A percentile compares a stretch with the other conserved stretches of the same genome.
Evolutionary conservation across 2,329 filamentous ascomycete genomes (phyloP).

Genomic region (Pseudocercospora vitis): DNA sequence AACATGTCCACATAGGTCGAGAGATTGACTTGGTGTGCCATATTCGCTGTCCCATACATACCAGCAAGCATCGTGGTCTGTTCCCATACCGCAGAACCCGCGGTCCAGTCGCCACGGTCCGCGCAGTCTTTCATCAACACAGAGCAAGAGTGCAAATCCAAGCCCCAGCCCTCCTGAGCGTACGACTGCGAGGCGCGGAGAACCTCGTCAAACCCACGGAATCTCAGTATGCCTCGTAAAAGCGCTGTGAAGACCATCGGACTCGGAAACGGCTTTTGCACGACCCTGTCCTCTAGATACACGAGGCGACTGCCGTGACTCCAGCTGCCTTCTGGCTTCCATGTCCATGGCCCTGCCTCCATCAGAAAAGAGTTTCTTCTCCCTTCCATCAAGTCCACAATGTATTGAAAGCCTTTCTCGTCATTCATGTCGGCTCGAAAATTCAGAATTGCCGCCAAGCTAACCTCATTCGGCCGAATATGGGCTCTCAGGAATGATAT

Average conservation of each 20-base stretch:
- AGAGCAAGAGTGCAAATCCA: conserved; percentile 42
- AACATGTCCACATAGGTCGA: conserved; percentile 30
- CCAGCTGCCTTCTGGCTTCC: conserved; percentile 35
- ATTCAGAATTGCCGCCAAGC: conserved; percentile 43
- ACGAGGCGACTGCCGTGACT: conserved; percentile 35
- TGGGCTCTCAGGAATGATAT: conserved; percentile 36
- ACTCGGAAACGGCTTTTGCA: conserved; percentile 47
- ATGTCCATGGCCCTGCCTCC: conserved; percentile 35
- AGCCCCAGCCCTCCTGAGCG: conserved; percentile 48
- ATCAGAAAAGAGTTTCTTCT: conserved; percentile 37
- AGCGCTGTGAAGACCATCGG: conserved; percentile 47
- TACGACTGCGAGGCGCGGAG: conserved; percentile 45
- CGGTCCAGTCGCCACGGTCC: conserved; percentile 39
- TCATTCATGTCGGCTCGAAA: conserved; percentile 41
- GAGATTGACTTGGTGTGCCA: conserved; percentile 14
- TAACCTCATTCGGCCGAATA: conserved; percentile 49
- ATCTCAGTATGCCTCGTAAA: conserved; percentile 45
- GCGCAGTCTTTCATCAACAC: conserved; percentile 46
- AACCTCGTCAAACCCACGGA: conserved; percentile 47
- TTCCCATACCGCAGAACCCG: conserved; percentile 44
- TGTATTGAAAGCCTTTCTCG: conserved; percentile 39
- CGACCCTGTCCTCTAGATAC: conserved; percentile 29
- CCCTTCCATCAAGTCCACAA: conserved; percentile 43
- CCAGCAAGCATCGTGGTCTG: conserved; percentile 37
- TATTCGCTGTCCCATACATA: no score